These are phyloP conservation scores for Colletotrichum somersetense DNA, from an alignment of 2,329 filamentous ascomycete genomes.

Conservation along the genomic window DNA sequence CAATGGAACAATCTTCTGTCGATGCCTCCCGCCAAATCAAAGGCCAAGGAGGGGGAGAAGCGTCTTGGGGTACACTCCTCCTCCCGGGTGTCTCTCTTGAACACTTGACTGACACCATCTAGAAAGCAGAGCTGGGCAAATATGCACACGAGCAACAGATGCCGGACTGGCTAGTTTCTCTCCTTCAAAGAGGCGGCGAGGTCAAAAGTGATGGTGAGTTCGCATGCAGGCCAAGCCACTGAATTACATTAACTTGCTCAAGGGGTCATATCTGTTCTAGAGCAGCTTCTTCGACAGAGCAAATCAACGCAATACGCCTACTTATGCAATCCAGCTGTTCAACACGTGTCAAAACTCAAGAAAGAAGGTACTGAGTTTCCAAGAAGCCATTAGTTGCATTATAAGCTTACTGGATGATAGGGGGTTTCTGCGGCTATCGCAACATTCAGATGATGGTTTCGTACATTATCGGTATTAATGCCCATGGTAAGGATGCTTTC, in stretches of 20 bases:
- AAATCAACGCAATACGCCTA: conserved; percentile 76
- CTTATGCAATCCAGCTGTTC: conserved; percentile 80
- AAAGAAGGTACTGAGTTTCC: conserved; percentile 68
- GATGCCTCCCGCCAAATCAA: conserved; percentile 9
- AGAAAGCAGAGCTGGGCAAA: conserved; percentile 76
- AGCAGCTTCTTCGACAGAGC: conserved; percentile 74
- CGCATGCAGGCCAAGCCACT: conserved; percentile 43
- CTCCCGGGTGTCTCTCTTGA: not conserved
- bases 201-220: conserved; percentile 64
- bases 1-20: conserved; percentile 49
- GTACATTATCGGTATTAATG: conserved; percentile 74
- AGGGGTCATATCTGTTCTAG: conserved; percentile 73
- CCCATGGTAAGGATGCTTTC: conserved; percentile 72
- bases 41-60: conserved; percentile 10
- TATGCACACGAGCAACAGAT: conserved; percentile 81
- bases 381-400: not conserved
- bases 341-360: conserved; percentile 86
- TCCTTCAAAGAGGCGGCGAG: conserved; percentile 72
- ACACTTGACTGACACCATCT: conserved; percentile 8
- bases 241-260: conserved; percentile 57
- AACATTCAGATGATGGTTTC: conserved; percentile 94
- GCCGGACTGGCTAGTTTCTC: conserved; percentile 75
- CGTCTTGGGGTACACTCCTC: conserved; percentile 29
- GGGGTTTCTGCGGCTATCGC: conserved; percentile 93
- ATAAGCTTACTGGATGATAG: conserved; percentile 53